A percentile compares a stretch with the other conserved stretches of the same genome.
These are phyloP conservation scores for Astrocystis sublimbata DNA, from an alignment of 495 filamentous ascomycete genomes.

Conservation along the genomic window DNA sequence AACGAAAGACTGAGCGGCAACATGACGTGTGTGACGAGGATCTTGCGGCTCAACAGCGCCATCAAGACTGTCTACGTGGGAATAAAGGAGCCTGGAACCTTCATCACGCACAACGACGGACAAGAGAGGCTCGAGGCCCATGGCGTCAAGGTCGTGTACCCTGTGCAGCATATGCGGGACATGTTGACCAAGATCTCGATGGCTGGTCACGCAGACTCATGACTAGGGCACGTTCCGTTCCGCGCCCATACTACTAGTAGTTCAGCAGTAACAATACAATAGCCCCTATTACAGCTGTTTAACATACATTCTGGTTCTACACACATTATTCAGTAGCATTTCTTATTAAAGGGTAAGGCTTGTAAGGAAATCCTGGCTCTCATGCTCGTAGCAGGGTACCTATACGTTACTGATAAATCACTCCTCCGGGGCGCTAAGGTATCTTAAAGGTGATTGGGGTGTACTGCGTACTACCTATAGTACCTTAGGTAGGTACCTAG, in stretches of 20 bases:
- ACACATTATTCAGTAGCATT: background rate
- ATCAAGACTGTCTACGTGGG: constrained; percentile 75
- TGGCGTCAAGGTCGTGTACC: constrained; percentile 64
- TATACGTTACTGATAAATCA: too few relatives aligned
- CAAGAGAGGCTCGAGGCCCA: constrained; percentile 59
- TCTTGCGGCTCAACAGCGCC: constrained; percentile 53
- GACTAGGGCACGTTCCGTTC: background rate
- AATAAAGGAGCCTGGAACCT: constrained; percentile 74
- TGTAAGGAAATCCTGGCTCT: background rate
- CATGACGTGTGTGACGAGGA: constrained; percentile 68
- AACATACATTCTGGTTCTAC: background rate
- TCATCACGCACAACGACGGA: constrained; percentile 71
- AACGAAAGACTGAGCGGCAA: constrained; percentile 70
- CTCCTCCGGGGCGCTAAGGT: too few relatives aligned
- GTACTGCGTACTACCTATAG: too few relatives aligned
- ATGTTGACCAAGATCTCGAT: background rate
- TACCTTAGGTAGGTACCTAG: background rate
- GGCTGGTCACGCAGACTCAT: background rate
- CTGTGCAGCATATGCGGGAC: constrained; percentile 63
- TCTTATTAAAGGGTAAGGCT: background rate
- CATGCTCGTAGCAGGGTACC: background rate
- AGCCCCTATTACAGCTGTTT: background rate
- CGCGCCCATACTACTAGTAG: background rate
- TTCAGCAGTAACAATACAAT: background rate
- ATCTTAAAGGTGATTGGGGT: too few relatives aligned